These are phyloP conservation scores for Cucurbita moschata DNA, from an alignment of 306 rosid genomes.

Conservation along the genomic window DNA sequence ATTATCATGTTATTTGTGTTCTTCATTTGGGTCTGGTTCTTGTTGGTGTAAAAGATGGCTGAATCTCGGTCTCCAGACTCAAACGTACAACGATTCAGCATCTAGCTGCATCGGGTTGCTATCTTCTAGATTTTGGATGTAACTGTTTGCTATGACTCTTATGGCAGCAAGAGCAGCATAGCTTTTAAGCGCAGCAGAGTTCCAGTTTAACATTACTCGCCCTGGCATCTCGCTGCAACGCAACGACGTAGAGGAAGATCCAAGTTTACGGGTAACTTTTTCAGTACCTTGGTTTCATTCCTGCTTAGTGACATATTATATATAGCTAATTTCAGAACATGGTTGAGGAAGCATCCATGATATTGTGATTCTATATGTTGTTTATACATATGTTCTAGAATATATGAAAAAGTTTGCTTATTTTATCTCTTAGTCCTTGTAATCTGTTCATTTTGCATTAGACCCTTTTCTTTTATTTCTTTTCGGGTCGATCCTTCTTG, in stretches of 20 bases:
- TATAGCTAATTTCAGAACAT: constrained; percentile 51
- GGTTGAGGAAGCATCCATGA: constrained; percentile 43
- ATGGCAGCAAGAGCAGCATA: constrained; percentile 30
- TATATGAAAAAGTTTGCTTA: constrained; percentile 27
- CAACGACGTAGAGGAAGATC: constrained; percentile 28
- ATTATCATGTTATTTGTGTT: constrained; percentile 32
- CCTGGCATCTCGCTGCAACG: constrained; percentile 16
- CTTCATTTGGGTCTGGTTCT: constrained; percentile 34
- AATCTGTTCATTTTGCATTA: constrained; percentile 1
- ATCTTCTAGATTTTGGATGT: constrained; percentile 6
- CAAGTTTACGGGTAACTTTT: constrained; percentile 24
- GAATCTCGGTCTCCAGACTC: constrained; percentile 14
- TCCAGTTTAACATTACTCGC: constrained; percentile 5
- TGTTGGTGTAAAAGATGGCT: constrained; percentile 10
- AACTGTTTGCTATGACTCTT: constrained; percentile 13
- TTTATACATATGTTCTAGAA: constrained; percentile 33
- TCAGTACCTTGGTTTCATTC: constrained; percentile 35
- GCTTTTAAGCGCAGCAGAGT: constrained; percentile 11
- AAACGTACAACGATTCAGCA: constrained; percentile 29
- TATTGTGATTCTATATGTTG: constrained; percentile 46
- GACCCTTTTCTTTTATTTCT: not conserved
- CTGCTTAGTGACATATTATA: constrained; percentile 10
- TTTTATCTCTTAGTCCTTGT: constrained; percentile 16
- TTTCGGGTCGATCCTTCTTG: constrained; percentile 8
- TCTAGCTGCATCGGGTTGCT: constrained; percentile 28